Evolutionary conservation across 306 rosid genomes (phyloP).

Genomic region (Senna tora): DNA sequence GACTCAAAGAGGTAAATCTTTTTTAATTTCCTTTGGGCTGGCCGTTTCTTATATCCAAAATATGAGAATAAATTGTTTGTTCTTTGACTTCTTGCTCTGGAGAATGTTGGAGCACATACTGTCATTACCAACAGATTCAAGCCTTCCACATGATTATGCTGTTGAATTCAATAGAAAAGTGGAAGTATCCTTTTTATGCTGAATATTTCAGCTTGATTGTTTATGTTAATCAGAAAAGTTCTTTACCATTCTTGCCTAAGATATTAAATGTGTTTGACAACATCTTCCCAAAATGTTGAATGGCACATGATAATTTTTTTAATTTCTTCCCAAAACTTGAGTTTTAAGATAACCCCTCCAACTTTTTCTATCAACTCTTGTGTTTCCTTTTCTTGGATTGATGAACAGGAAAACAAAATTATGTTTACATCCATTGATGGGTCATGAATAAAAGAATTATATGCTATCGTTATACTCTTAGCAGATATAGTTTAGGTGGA

Average conservation of each 20-base stretch:
- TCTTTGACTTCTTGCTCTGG: constrained; percentile 41
- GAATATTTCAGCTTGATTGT: neutral
- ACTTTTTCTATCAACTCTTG: neutral
- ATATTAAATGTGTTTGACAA: neutral
- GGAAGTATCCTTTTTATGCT: constrained; percentile 73
- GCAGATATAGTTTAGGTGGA: neutral
- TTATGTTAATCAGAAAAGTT: neutral
- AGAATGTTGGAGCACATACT: constrained; percentile 80
- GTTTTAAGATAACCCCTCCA: neutral
- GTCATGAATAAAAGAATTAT: too few relatives aligned
- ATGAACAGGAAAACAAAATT: neutral
- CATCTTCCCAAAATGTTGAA: neutral
- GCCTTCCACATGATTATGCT: constrained; percentile 71
- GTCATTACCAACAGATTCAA: constrained; percentile 65
- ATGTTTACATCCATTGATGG: too few relatives aligned
- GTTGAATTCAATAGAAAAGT: constrained; percentile 64
- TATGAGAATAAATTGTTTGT: constrained; percentile 28
- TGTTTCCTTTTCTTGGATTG: neutral
- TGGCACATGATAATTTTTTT: neutral
- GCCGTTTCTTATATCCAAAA: constrained; percentile 16
- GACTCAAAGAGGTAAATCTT: constrained; percentile 60
- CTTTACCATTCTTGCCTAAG: neutral
- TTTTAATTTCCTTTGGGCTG: constrained; percentile 27
- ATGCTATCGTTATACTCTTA: too few relatives aligned
- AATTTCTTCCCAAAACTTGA: neutral